Conservation (phyloP, 768 basidiomycete genomes). For the Russula lepida region DNA sequence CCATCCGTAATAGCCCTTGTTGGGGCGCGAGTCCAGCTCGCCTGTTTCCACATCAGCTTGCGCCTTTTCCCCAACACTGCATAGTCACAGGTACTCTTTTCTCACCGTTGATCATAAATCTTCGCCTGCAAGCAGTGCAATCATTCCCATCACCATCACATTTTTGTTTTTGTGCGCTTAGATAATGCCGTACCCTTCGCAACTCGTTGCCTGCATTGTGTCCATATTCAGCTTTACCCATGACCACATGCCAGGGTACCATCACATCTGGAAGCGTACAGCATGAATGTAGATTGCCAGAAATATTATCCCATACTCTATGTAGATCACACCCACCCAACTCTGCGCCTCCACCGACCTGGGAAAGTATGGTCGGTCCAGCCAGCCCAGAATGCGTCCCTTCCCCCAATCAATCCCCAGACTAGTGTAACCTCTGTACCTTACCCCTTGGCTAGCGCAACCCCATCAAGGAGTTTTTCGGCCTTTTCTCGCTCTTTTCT, state of each 20-base stretch:
- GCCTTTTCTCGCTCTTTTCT: conserved; percentile 84
- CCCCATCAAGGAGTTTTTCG: conserved; percentile 53
- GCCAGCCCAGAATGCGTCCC: conserved; percentile 4
- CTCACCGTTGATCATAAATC: conserved; percentile 3
- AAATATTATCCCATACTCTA: conserved; percentile 9
- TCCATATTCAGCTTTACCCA: conserved; percentile 18
- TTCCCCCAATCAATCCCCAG: conserved; percentile 11
- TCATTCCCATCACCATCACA: conserved; percentile 19
- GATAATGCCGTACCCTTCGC: conserved; percentile 22
- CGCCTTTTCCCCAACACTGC: not conserved
- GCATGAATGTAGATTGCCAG: conserved; percentile 17
- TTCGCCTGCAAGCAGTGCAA: conserved; percentile 1
- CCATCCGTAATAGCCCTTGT: not conserved
- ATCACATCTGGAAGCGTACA: conserved; percentile 17
- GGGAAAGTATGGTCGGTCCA: conserved; percentile 11
- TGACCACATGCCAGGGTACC: conserved; percentile 19
- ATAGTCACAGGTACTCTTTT: not conserved
- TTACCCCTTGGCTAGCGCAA: conserved; percentile 32
- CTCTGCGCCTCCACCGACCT: conserved; percentile 6
- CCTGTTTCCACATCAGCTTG: not conserved
- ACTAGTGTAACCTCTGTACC: conserved; percentile 3
- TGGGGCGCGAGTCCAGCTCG: not conserved
- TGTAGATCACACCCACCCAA: conserved; percentile 17
- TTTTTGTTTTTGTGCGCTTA: conserved; percentile 16
- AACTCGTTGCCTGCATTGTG: conserved; percentile 18